phyloP scores from a whole-genome alignment of 2,329 filamentous ascomycete species.

The Phyllosticta capitalensis region DNA sequence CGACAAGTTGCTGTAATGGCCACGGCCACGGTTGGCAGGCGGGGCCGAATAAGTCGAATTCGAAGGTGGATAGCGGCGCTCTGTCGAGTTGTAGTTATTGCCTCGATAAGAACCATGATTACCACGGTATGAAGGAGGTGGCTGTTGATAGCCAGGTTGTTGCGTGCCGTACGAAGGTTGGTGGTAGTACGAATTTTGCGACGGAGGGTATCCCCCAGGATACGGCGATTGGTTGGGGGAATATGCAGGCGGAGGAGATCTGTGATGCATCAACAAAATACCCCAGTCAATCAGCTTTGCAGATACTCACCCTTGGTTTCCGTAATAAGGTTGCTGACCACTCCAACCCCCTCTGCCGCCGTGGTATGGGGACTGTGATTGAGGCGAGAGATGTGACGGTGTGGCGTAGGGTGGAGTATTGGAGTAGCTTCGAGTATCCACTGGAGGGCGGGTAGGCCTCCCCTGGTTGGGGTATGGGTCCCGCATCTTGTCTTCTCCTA shows the following conservation, averaged over 20 bases:
- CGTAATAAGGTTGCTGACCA: slow-evolving; percentile 35
- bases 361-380: slow-evolving; percentile 51
- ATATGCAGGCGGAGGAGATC: slow-evolving; percentile 45
- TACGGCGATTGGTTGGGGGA: slow-evolving; percentile 49
- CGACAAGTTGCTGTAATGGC: slow-evolving; percentile 58
- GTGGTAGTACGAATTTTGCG: slow-evolving; percentile 45
- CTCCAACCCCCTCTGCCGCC: slow-evolving; percentile 45
- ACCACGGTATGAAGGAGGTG: slow-evolving; percentile 41
- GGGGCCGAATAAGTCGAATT: slow-evolving; percentile 38
- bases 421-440: slow-evolving; percentile 41
- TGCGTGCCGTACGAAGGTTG: slow-evolving; percentile 46
- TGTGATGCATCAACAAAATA: slow-evolving; percentile 21
- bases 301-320: slow-evolving; percentile 41
- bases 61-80: slow-evolving; percentile 35
- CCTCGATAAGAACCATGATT: slow-evolving; percentile 49
- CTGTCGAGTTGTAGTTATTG: slow-evolving; percentile 42
- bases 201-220: slow-evolving; percentile 25
- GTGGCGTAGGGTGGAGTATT: slow-evolving; percentile 49
- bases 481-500: slow-evolving; percentile 22
- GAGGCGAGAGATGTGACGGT: slow-evolving; percentile 52
- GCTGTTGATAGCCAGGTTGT: slow-evolving; percentile 42
- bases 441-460: slow-evolving; percentile 31
- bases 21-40: slow-evolving; percentile 43
- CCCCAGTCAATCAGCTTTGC: slow-evolving; percentile 6
- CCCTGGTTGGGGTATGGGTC: slow-evolving; percentile 27